Evolutionary conservation across 495 filamentous ascomycete species (phyloP).

Genomic region (Hyaloscypha bicolor): DNA sequence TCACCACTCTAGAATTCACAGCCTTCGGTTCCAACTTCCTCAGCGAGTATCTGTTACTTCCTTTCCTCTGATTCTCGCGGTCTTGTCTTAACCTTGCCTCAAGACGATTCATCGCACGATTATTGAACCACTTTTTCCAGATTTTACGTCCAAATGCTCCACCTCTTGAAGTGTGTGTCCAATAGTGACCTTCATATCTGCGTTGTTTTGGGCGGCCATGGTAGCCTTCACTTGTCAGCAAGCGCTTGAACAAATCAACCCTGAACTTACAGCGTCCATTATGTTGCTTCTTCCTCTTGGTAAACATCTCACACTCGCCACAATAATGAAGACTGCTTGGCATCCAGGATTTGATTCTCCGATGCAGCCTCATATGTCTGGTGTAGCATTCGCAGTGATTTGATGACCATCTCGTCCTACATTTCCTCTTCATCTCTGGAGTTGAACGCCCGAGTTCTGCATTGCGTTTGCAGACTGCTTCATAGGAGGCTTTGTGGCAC

Average conservation of each 20-base stretch:
- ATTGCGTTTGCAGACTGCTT: neutral
- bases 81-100: constrained; percentile 17
- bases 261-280: constrained; percentile 24
- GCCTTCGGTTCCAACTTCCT: constrained; percentile 14
- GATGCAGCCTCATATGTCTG: constrained; percentile 13
- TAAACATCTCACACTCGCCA: constrained; percentile 26
- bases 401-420: constrained; percentile 8
- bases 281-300: constrained; percentile 23
- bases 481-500: constrained; percentile 25
- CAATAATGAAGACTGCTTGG: constrained; percentile 26
- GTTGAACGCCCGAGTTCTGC: neutral
- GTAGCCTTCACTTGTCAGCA: constrained; percentile 19
- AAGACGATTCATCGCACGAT: constrained; percentile 23
- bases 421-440: constrained; percentile 15
- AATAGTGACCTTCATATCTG: constrained; percentile 9
- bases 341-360: constrained; percentile 27
- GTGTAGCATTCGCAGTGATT: constrained; percentile 27
- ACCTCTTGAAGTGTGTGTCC: constrained; percentile 25
- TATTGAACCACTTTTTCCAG: constrained; percentile 35
- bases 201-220: constrained; percentile 22
- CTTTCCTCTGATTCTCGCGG: constrained; percentile 11
- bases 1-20: constrained; percentile 20
- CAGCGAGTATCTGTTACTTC: constrained; percentile 26
- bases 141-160: constrained; percentile 28
- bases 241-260: neutral